These are phyloP conservation scores for Gastrodia elata DNA, from an alignment of 106 monocot species.

Conservation along the genomic window DNA sequence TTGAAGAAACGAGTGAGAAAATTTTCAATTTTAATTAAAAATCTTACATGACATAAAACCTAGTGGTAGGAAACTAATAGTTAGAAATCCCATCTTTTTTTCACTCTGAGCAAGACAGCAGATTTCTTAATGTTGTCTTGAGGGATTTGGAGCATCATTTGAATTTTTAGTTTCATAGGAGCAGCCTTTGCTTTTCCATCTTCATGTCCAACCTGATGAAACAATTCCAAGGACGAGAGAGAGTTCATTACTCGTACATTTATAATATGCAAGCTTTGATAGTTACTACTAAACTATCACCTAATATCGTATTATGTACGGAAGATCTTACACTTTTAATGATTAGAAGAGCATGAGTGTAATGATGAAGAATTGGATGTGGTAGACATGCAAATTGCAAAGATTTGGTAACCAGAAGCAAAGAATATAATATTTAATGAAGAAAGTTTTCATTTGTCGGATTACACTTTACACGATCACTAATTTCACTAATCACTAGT, in stretches of 20 bases:
- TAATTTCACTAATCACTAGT: too few relatives aligned
- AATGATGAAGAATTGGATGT: too few relatives aligned
- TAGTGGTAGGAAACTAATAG: neutral
- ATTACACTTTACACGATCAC: too few relatives aligned
- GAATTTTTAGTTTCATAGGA: conserved; percentile 78
- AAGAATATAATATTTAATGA: neutral
- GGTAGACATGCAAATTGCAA: neutral
- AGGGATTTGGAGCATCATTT: conserved; percentile 84
- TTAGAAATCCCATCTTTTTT: conserved; percentile 92
- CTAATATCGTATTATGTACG: neutral
- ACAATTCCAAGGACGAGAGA: neutral
- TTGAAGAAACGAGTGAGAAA: too few relatives aligned
- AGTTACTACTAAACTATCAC: neutral
- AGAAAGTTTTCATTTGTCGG: too few relatives aligned
- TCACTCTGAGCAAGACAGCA: conserved; percentile 66
- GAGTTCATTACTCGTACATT: neutral
- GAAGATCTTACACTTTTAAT: too few relatives aligned
- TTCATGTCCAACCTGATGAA: conserved; percentile 69
- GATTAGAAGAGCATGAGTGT: too few relatives aligned
- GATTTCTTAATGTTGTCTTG: conserved; percentile 50
- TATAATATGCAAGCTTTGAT: neutral
- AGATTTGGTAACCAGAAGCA: too few relatives aligned
- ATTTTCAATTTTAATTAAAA: too few relatives aligned
- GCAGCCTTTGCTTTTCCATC: conserved; percentile 55
- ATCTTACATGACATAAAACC: neutral